Percentiles rank a stretch among this genome's conserved stretches.
These are phyloP conservation scores for Talaromyces adpressus DNA, from an alignment of 495 filamentous ascomycete genomes.

Conservation along the genomic window DNA sequence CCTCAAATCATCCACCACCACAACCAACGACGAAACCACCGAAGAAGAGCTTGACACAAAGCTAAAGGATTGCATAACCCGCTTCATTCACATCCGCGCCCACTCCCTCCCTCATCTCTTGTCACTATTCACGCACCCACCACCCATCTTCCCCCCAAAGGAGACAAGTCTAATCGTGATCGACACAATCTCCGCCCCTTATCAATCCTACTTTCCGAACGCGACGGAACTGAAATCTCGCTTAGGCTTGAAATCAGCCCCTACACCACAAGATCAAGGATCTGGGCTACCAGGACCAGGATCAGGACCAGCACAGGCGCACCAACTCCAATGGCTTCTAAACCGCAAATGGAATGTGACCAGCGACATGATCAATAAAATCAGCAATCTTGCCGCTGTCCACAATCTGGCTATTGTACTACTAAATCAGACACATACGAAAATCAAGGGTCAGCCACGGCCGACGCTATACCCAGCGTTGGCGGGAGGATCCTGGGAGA, in stretches of 20 bases:
- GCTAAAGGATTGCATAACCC: slow-evolving; percentile 16
- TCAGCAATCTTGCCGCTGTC: slow-evolving; percentile 64
- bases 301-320: slow-evolving; percentile 22
- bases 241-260: slow-evolving; percentile 1
- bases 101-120: slow-evolving; percentile 68
- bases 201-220: slow-evolving; percentile 65
- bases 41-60: slow-evolving; percentile 4
- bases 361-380: slow-evolving; percentile 44
- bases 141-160: slow-evolving; percentile 48
- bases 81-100: slow-evolving; percentile 39
- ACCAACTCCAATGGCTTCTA: slow-evolving; percentile 46
- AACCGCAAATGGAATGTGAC: slow-evolving; percentile 57
- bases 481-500: slow-evolving; percentile 65
- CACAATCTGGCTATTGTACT: slow-evolving; percentile 60
- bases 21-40: not conserved
- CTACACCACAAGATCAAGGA: slow-evolving; percentile 17
- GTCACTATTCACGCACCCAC: slow-evolving; percentile 59
- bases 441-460: slow-evolving; percentile 44
- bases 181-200: slow-evolving; percentile 66
- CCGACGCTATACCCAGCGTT: slow-evolving; percentile 69
- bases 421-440: slow-evolving; percentile 65
- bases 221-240: slow-evolving; percentile 33
- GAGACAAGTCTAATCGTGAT: slow-evolving; percentile 62
- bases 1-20: slow-evolving; percentile 2
- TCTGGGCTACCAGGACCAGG: slow-evolving; percentile 7